phyloP scores from a whole-genome alignment of 2,329 filamentous ascomycete genomes.

The Coleophoma cylindrospora region DNA sequence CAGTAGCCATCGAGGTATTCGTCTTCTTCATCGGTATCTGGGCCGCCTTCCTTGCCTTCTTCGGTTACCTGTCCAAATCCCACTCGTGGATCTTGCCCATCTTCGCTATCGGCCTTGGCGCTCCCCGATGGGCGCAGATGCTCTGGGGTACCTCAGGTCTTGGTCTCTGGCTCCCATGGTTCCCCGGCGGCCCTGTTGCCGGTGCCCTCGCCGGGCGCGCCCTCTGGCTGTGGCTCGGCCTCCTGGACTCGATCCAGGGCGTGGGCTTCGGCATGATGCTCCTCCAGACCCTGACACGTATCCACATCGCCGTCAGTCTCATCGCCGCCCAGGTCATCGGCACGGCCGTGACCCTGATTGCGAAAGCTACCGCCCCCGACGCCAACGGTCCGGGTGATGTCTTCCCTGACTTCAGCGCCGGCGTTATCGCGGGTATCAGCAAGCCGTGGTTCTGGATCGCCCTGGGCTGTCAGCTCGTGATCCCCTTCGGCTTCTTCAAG shows the following conservation, averaged over 20 bases:
- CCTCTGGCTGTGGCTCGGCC: constrained; percentile 62
- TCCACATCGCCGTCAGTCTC: constrained; percentile 58
- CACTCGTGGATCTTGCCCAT: constrained; percentile 63
- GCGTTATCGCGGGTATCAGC: constrained; percentile 35
- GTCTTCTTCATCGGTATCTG: constrained; percentile 50
- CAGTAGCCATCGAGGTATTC: constrained; percentile 48
- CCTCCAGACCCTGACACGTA: constrained; percentile 55
- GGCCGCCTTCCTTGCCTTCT: constrained; percentile 42
- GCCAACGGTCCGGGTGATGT: constrained; percentile 53
- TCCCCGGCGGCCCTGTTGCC: constrained; percentile 43
- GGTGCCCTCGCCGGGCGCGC: constrained; percentile 49
- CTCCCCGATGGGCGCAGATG: constrained; percentile 62
- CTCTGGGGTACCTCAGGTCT: constrained; percentile 58
- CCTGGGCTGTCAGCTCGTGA: constrained; percentile 47
- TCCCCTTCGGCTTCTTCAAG: constrained; percentile 49
- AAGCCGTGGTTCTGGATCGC: constrained; percentile 57
- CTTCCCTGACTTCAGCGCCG: constrained; percentile 53
- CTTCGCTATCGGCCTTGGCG: constrained; percentile 60
- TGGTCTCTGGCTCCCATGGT: constrained; percentile 56
- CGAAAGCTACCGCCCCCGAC: constrained; percentile 53
- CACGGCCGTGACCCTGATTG: constrained; percentile 55
- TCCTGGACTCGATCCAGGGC: constrained; percentile 58
- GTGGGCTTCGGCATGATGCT: constrained; percentile 64
- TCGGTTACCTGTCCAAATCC: constrained; percentile 49
- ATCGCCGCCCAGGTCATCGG: constrained; percentile 56